These are phyloP conservation scores for Peronosclerospora sorghi DNA, from an alignment of 352 stramenopile genomes.

Conservation along the genomic window DNA sequence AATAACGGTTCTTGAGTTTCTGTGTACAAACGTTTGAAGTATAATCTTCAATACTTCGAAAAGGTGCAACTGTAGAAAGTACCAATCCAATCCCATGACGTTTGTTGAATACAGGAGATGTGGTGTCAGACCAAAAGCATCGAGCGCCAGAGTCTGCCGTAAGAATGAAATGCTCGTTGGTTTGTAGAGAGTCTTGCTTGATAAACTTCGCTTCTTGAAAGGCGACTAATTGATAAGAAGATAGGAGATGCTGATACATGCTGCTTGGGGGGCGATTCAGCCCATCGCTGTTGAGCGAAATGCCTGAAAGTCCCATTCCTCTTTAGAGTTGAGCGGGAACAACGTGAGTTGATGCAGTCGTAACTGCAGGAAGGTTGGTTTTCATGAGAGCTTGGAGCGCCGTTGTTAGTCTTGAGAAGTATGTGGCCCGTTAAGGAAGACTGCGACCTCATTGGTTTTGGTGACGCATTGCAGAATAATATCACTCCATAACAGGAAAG, in stretches of 20 bases:
- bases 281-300: conserved; percentile 3
- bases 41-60: conserved; percentile 3
- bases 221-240: conserved; percentile 4
- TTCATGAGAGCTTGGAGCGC: neutral
- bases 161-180: conserved; percentile 4
- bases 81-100: conserved; percentile 4
- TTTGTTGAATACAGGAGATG: conserved; percentile 5
- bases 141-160: conserved; percentile 4
- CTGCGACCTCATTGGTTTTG: neutral
- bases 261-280: neutral
- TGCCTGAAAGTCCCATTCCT: too few species aligned
- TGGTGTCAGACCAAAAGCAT: conserved; percentile 11
- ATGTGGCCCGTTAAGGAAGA: neutral
- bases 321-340: conserved; percentile 6
- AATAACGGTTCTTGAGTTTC: conserved; percentile 5
- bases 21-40: neutral
- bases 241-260: conserved; percentile 9
- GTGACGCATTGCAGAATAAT: neutral
- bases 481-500: conserved; percentile 5
- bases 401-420: neutral
- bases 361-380: neutral
- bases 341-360: neutral
- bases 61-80: conserved; percentile 4
- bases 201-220: conserved; percentile 14
- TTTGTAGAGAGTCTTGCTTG: conserved; percentile 6